Evolutionary conservation across 352 stramenopile genomes (phyloP), one percentile per base, ranked within the genome.

Genomic region (Phytophthora brassicae): DNA sequence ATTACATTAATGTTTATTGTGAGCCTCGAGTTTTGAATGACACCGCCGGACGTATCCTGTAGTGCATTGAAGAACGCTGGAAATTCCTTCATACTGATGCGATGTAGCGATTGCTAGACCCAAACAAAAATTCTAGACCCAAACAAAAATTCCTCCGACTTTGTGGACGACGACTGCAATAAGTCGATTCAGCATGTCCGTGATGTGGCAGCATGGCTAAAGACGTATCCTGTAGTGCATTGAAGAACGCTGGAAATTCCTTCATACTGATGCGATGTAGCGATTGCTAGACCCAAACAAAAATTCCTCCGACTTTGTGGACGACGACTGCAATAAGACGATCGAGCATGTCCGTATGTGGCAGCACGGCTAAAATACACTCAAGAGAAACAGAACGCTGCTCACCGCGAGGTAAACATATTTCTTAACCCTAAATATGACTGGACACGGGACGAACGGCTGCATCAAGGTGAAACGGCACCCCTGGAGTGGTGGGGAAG

Each of bases 401-500:
- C 53, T 26, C 46, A 38, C 14, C 41, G 17, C 20, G 53, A 47
- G 23, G 43, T 35, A n/a, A 23, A 0, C 12, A 11, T n/a, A 2
- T 61, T 54, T 33, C 0, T 61, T 16, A 48, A 41, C n/a, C 2
- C 6, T 3, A 61, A 61, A 13, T 49, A 16, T 31, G 43, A 53
- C 49, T 13, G 39, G 8, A 52, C 14, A n/a, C 4, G 22, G 6
- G 26, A 46, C 20, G 20, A 47, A 28, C 20, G 22, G 26, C 26
- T 31, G 26, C 29, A 39, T 54, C 1, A 44, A n/a, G n/a, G n/a
- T n/a, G n/a, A n/a, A n/a, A n/a, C n/a, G n/a, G n/a, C 53, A 12
- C 53, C 53, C 11, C 23, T 1, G 29, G n/a, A 60, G 19, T 53
- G 41, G 53, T 60, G 53, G 41, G 33, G 43, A 9, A n/a, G 16